Evolutionary conservation across 2,329 filamentous ascomycete genomes (phyloP), one percentile per base, ranked within the genome.

Genomic region (Microcyclospora pomicola): DNA sequence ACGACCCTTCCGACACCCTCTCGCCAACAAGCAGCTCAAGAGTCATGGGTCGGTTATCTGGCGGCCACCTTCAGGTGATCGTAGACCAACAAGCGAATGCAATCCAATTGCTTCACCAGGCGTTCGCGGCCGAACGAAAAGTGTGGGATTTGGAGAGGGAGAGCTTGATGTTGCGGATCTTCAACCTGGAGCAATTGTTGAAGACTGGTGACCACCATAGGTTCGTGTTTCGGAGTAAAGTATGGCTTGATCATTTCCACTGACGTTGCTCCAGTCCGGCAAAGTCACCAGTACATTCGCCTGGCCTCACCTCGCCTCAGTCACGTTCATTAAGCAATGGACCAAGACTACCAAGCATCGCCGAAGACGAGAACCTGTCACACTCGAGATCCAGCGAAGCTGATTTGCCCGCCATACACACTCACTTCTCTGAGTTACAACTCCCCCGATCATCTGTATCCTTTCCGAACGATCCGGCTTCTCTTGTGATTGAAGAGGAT

Each of bases 81-180:
- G 45, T 59, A 12, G 54, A 57, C 37, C 56, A 59, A 40, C 55
- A 59, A 44, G 41, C 51, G 11, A 48, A 51, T 34, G 52, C 55
- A 6, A 46, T 60, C 13, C 38, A 47, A 19, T 42, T 51, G 37
- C 47, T 58, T 15, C 54, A 59, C 40, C 49, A 51, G 28, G 56
- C 55, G 0, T 60, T 60, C 37, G 51, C 51, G 9, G 54, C 52
- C 2, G 57, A 60, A 43, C 41, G 56, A 27, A 46, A 58, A 32
- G 47, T 50, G 11, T 60, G 57, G 57, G 42, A 46, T 11, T 37
- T 56, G 42, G 56, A 60, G 44, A 49, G 47, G 34, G 47, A 54
- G 27, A 45, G 50, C 31, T 39, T 59, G 33, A 48, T 55, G 24
- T 49, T 53, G 37, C 51, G 57, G 36, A 56, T 60, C 16, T 46